Base-by-base conservation (phyloP, 108 stramenopile genomes). In the Skeletonema menzelii region DNA sequence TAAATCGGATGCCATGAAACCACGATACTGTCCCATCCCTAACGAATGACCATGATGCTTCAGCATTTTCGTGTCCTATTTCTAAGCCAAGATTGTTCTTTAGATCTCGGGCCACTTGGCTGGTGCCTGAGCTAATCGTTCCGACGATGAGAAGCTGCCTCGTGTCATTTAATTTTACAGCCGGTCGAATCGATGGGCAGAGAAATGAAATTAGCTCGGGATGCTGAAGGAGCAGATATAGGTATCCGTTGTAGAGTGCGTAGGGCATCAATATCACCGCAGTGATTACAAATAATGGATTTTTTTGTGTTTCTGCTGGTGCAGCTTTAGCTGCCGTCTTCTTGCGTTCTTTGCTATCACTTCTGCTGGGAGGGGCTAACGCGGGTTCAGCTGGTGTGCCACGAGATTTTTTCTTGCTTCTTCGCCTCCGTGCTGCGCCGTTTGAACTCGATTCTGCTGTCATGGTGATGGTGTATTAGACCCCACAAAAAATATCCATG, bases 61-160 rank as follows among this genome's bases (percentile, higher is more conserved):
- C 74, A 32, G 69, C 26, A 11, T 68, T 63, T 28, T 75, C 79
- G 68, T 80, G 79, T 8, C 79, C 79, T 17, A 80, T 73, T 69
- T 70, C 80, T 13, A 88, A 53, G 17, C 44, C 28, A 14, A 80
- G 28, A 11, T 65, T 27, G 20, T 44, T 32, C 5, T 66, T 58
- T 8, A 77, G 13, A 38, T 69, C 65, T 27, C 35, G 55, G 5
- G 58, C 34, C 44, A 56, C 75, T 56, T 73, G 68, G 8, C 46
- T 49, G 60, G 87, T 86, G 30, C 63, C 68, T 8, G 78, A 72
- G 27, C 65, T 65, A 0, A 61, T 62, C 13, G 77, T 65, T 27
- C 88, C 87, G 0, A 91, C 59, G 46, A 91, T 86, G 27, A 91
- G 76, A 3, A 91, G 59, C 61, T 89, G 91, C 19, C 91, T 75